Conservation (phyloP, 352 stramenopile species). For the Globisporangium abappressorium region DNA sequence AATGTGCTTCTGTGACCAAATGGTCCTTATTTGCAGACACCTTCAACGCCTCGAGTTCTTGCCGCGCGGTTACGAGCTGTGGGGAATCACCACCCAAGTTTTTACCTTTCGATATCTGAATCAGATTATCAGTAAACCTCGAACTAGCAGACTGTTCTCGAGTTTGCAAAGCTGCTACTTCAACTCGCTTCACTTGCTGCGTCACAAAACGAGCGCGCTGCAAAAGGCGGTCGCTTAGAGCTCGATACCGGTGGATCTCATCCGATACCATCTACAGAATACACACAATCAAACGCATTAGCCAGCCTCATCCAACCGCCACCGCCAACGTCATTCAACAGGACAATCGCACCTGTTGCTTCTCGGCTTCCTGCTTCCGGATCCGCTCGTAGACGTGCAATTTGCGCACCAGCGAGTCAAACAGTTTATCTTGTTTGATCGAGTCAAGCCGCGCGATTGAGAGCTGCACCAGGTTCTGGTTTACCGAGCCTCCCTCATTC, state of each 20-base stretch:
- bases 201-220: conserved; percentile 10
- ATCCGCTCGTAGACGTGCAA: conserved; percentile 29
- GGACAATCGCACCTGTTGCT: conserved; percentile 19
- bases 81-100: not conserved
- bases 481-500: conserved; percentile 6
- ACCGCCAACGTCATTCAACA: not conserved
- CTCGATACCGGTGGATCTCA: not conserved
- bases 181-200: not conserved
- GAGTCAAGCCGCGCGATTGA: conserved; percentile 36
- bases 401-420: conserved; percentile 22
- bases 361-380: conserved; percentile 26
- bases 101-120: not conserved
- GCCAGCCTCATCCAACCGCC: not conserved
- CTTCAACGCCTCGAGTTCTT: conserved; percentile 11
- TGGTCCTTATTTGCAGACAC: conserved; percentile 20
- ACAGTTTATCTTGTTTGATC: conserved; percentile 38
- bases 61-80: not conserved
- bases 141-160: not conserved
- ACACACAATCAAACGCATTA: not conserved
- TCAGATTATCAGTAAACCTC: not conserved
- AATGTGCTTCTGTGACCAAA: conserved; percentile 20
- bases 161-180: not conserved
- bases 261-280: conserved; percentile 3
- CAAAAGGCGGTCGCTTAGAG: not conserved
- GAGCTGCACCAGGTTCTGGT: conserved; percentile 33